phyloP scores from a whole-genome alignment of 257 asterid species.

The Linderniella brevidens region DNA sequence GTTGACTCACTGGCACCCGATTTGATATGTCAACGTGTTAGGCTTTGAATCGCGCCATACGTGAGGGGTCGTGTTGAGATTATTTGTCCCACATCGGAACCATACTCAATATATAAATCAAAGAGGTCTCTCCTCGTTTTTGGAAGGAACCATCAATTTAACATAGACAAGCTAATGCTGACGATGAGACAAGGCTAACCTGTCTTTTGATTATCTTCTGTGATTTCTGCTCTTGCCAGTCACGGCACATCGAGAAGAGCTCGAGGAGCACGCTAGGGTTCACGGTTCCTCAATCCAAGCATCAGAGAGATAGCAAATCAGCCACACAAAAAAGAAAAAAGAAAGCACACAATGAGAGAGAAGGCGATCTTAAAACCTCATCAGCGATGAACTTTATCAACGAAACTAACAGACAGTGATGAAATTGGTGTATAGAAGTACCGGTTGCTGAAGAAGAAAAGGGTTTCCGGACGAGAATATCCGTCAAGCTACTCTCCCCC shows the following conservation, averaged over 20 bases:
- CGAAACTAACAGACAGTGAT: too few species aligned
- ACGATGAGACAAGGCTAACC: slow-evolving; percentile 19
- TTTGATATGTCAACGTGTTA: too few species aligned
- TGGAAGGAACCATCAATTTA: too few species aligned
- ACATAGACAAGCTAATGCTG: not conserved
- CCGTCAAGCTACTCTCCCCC: slow-evolving; percentile 83
- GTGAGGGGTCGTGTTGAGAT: too few species aligned
- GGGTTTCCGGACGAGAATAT: slow-evolving; percentile 60
- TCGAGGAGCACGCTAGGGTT: slow-evolving; percentile 77
- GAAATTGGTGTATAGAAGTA: slow-evolving; percentile 8
- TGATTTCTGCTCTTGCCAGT: slow-evolving; percentile 73
- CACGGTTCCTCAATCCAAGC: slow-evolving; percentile 41
- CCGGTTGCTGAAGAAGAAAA: slow-evolving; percentile 52
- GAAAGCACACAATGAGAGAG: not conserved
- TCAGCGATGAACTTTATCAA: too few species aligned
- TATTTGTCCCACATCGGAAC: too few species aligned
- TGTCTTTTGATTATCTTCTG: slow-evolving; percentile 51
- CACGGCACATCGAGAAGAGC: slow-evolving; percentile 66
- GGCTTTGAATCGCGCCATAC: too few species aligned
- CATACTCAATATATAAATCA: too few species aligned
- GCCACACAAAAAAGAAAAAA: slow-evolving; percentile 7
- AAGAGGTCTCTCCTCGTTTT: too few species aligned
- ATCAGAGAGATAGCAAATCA: not conserved
- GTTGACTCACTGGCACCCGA: too few species aligned
- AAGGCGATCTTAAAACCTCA: too few species aligned